Base-by-base conservation (phyloP, 2,329 filamentous ascomycete species). In the Tolypocladium amazonense region DNA sequence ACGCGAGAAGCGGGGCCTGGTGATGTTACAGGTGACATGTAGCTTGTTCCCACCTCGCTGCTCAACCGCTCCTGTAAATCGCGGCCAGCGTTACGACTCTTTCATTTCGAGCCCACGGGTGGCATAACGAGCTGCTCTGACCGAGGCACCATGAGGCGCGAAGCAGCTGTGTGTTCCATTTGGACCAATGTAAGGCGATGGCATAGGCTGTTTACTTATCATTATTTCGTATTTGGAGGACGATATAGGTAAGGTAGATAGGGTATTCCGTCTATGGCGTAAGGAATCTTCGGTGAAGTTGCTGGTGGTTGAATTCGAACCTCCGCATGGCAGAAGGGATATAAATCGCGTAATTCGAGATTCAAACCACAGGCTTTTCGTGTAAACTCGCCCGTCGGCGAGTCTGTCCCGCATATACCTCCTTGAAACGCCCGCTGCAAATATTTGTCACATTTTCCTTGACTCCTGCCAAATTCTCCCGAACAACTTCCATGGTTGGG, bases 401-500 rank as follows among this genome's bases (percentile, higher is more conserved):
- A 5, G 65, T 66, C 60, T 68, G 66, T 11, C 63, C 64, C 8
- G 56, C 62, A 54, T 69, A 62, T 4, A 68, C 65, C 60, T 68
- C 67, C 12, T 56, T 56, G 58, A 69, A 67, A 3, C 63, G 66
- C 5, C 63, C 62, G 11, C 59, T 58, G 23, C 56, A 62, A 9
- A 73, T 41, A 18, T 72, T 65, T 2, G 47, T 59, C 14, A 68
- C 63, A 1, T 67, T 74, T 55, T 72, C 66, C 66, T 69, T 72
- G 1, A 70, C 70, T 35, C 68, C 67, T 9, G 69, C 68, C 72
- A 68, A 72, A 66, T 88, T 88, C 74, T 86, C 77, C 60, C 73
- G 76, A 0, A 89, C 85, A 53, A 89, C 77, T 53, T 86, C 80
- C 50, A 75, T 74, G 0, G 87, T 89, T 0, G 87, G 86, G 62